Percentiles rank a stretch among this genome's conserved stretches.
phyloP scores from a whole-genome alignment of 768 basidiomycete genomes.

The Pulveroboletus sp. region DNA sequence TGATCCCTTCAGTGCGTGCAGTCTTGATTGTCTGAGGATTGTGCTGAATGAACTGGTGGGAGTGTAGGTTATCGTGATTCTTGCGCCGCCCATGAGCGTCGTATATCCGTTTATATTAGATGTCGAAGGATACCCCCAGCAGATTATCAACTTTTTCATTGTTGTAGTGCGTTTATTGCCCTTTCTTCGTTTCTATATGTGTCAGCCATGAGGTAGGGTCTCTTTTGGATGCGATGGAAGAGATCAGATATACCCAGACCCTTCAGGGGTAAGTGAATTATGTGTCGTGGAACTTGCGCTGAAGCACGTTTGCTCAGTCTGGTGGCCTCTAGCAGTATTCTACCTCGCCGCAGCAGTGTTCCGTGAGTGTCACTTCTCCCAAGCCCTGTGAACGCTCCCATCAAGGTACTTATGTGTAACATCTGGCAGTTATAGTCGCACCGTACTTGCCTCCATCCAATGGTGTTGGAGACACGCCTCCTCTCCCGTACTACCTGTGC shows the following conservation, averaged over 20 bases:
- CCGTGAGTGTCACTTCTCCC: slow-evolving; percentile 34
- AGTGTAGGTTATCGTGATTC: slow-evolving; percentile 46
- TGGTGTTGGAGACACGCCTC: slow-evolving; percentile 54
- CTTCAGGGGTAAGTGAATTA: slow-evolving; percentile 41
- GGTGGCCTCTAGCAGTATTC: slow-evolving; percentile 50
- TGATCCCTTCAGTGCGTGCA: slow-evolving; percentile 45
- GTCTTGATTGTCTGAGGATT: not conserved
- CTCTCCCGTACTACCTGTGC: slow-evolving; percentile 56
- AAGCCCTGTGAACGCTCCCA: not conserved
- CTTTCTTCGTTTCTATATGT: too few relatives aligned
- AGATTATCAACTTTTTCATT: slow-evolving; percentile 55
- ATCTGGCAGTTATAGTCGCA: slow-evolving; percentile 41
- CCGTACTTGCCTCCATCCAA: slow-evolving; percentile 53
- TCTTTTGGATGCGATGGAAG: slow-evolving; percentile 53
- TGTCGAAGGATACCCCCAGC: slow-evolving; percentile 44
- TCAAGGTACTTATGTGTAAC: not conserved
- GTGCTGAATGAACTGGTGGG: not conserved
- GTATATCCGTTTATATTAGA: slow-evolving; percentile 62
- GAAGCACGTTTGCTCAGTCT: slow-evolving; percentile 33
- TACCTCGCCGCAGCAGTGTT: slow-evolving; percentile 48
- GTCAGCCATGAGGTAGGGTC: slow-evolving; percentile 31
- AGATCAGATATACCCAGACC: slow-evolving; percentile 44
- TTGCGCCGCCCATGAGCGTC: slow-evolving; percentile 48
- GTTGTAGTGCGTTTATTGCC: slow-evolving; percentile 38
- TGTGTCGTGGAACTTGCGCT: not conserved